phyloP scores from a whole-genome alignment of 306 rosid species.

The Cicer yamashitae region DNA sequence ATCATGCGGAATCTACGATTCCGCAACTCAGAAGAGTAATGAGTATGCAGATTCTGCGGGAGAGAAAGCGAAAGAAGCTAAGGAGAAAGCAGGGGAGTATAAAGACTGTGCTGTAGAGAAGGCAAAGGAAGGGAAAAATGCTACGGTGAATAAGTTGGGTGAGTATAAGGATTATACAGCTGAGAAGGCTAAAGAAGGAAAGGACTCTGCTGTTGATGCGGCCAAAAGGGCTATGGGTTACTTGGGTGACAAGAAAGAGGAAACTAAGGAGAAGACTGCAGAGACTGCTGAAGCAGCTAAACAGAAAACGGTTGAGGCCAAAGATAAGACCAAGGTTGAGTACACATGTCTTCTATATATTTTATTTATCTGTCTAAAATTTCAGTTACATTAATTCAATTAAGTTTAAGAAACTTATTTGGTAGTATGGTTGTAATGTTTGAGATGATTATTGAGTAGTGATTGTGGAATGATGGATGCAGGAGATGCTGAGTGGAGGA shows the following conservation, averaged over 20 bases:
- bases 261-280: slow-evolving; percentile 47
- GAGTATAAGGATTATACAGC: slow-evolving; percentile 53
- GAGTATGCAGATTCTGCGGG: slow-evolving; percentile 47
- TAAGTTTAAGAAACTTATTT: background rate
- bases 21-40: slow-evolving; percentile 6
- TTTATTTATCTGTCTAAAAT: no score
- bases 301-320: slow-evolving; percentile 48
- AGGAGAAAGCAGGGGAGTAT: slow-evolving; percentile 50
- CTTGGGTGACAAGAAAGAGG: slow-evolving; percentile 69
- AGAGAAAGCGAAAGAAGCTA: slow-evolving; percentile 46
- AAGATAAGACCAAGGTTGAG: slow-evolving; percentile 54
- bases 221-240: slow-evolving; percentile 61
- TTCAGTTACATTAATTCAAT: no score
- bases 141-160: slow-evolving; percentile 7
- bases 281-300: slow-evolving; percentile 53
- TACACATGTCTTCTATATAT: no score
- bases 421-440: background rate
- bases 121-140: slow-evolving; percentile 46
- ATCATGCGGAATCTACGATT: slow-evolving; percentile 12
- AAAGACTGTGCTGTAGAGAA: slow-evolving; percentile 42
- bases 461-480: slow-evolving; percentile 29
- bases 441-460: background rate
- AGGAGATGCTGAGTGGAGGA: slow-evolving; percentile 62
- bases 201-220: slow-evolving; percentile 66
- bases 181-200: slow-evolving; percentile 67